Conservation (phyloP, 2,329 filamentous ascomycete genomes). For the Fusarium palustre region DNA sequence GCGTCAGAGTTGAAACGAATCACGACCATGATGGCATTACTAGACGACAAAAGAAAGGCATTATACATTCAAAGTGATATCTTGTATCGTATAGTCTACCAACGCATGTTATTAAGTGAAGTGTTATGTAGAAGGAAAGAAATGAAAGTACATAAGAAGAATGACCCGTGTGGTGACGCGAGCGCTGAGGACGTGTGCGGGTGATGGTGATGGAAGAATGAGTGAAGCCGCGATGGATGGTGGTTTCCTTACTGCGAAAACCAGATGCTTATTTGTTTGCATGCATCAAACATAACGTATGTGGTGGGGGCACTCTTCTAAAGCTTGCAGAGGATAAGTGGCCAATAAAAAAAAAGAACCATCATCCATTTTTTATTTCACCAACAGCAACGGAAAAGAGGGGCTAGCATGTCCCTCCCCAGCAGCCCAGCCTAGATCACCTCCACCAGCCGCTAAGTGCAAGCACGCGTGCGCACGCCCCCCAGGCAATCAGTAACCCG, state of each 20-base stretch:
- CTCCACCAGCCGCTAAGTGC: conserved; percentile 34
- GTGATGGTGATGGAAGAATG: conserved; percentile 3
- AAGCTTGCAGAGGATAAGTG: neutral
- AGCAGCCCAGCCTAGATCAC: conserved; percentile 37
- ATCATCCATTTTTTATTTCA: conserved; percentile 37
- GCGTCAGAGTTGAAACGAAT: neutral
- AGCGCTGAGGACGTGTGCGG: neutral
- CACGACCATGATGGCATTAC: neutral
- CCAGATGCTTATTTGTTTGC: neutral
- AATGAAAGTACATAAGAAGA: conserved; percentile 23
- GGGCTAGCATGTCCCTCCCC: conserved; percentile 31
- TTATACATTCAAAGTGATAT: neutral
- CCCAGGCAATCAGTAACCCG: conserved; percentile 68
- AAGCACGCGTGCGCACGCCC: conserved; percentile 44
- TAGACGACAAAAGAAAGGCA: neutral
- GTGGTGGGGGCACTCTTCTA: conserved; percentile 1
- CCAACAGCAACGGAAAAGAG: conserved; percentile 34
- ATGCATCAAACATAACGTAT: conserved; percentile 25
- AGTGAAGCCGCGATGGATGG: neutral
- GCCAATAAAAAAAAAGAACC: conserved; percentile 42
- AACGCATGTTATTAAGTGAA: neutral
- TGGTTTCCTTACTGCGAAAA: conserved; percentile 9
- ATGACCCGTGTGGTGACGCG: conserved; percentile 24
- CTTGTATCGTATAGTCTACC: neutral
- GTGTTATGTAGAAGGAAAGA: conserved; percentile 41